Evolutionary conservation across 2,329 filamentous ascomycete genomes (phyloP), one percentile per base, ranked within the genome.

Genomic region (Aplosporella prunicola): DNA sequence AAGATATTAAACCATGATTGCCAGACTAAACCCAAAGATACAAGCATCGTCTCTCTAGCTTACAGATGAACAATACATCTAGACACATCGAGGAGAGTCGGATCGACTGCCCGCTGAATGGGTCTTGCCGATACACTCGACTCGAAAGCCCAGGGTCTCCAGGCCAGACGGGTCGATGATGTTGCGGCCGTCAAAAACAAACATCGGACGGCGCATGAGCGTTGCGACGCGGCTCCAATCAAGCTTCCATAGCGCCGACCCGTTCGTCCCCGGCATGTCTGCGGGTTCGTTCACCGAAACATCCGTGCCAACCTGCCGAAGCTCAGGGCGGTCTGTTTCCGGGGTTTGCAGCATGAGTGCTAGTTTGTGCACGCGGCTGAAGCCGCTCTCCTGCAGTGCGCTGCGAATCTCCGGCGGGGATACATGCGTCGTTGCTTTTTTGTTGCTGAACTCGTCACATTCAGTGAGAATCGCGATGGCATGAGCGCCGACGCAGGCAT

Each of bases 151-250:
- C n/a, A 61, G 36, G 11, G 36, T 35, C 22, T 50, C 50, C 22
- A 61, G 45, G 39, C 49, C 50, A 22, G 41, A 40, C 4, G 43
- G 42, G 40, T 60, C 53, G 24, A 61, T 49, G n/a, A 61, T 48
- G 20, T 56, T 55, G 14, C 58, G 43, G 8, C 57, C 57, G 32
- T 61, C 58, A 38, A 61, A 61, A 14, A 61, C 49, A 14, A 55
- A 54, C 40, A 48, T 47, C 9, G 57, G 57, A 20, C 48, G 42
- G 20, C 50, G 48, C 56, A 61, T 60, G 18, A 44, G 36, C 15
- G 31, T 35, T 5, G 56, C 55, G 16, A 61, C 46, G 9, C 44
- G 41, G 2, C 40, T 34, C 56, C 56, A 61, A 42, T 60, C 53
- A 11, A 60, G 16, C 11, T 17, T 32, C 10, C 8, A 18, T 6